A percentile compares a stretch with the other conserved stretches of the same genome.
These are phyloP conservation scores for Salix caprea DNA, from an alignment of 345 rosid genomes.

Conservation along the genomic window DNA sequence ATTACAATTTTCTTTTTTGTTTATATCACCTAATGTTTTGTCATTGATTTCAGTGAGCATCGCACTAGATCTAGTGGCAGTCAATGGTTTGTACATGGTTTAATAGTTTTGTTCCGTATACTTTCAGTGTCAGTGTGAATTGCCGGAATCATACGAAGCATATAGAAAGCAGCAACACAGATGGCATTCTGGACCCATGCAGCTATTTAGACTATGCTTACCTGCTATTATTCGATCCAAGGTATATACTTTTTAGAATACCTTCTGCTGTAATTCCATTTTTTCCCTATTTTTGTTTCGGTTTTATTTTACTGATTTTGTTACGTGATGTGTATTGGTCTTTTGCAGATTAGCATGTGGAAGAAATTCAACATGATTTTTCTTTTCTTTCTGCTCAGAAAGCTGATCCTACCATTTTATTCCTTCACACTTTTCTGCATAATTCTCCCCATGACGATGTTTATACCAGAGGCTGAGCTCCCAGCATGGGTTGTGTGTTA, in stretches of 20 bases:
- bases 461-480: slow-evolving; percentile 83
- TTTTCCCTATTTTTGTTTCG: background rate
- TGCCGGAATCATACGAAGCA: slow-evolving; percentile 94
- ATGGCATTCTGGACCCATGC: slow-evolving; percentile 99
- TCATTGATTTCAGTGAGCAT: background rate
- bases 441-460: slow-evolving; percentile 95
- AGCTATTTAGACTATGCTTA: slow-evolving; percentile 82
- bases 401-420: slow-evolving; percentile 82
- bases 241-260: slow-evolving; percentile 29
- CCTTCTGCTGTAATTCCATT: background rate
- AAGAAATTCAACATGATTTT: slow-evolving; percentile 91
- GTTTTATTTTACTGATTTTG: background rate
- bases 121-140: slow-evolving; percentile 79
- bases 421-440: slow-evolving; percentile 94
- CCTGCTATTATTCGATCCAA: slow-evolving; percentile 69
- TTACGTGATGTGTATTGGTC: slow-evolving; percentile 6
- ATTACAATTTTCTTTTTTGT: background rate
- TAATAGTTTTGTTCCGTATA: background rate
- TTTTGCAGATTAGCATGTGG: slow-evolving; percentile 66
- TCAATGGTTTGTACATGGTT: background rate
- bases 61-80: background rate
- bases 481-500: slow-evolving; percentile 93
- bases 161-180: slow-evolving; percentile 91
- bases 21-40: background rate
- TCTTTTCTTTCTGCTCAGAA: slow-evolving; percentile 81